phyloP scores from a whole-genome alignment of 1,284 basidiomycete species.

The Trichosporon sp. region DNA sequence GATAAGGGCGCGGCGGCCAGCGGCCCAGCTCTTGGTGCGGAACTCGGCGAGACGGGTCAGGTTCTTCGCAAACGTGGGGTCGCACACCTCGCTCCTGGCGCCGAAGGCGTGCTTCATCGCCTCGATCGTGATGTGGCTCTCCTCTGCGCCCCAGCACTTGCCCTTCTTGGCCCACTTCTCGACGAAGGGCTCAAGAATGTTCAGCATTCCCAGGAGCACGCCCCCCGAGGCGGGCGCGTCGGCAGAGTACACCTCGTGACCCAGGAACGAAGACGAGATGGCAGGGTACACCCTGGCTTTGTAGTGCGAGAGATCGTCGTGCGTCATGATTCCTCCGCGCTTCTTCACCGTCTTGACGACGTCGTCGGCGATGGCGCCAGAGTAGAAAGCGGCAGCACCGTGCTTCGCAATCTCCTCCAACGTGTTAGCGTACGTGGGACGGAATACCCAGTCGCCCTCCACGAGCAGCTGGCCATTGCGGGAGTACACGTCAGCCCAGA shows the following conservation, averaged over 20 bases:
- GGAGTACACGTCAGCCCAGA: conserved; percentile 79
- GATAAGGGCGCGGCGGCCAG: conserved; percentile 60
- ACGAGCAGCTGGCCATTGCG: conserved; percentile 70
- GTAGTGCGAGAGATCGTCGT: conserved; percentile 61
- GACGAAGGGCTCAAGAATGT: conserved; percentile 44
- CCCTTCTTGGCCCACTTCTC: conserved; percentile 3
- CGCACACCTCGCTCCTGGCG: conserved; percentile 71
- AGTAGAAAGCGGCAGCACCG: conserved; percentile 53
- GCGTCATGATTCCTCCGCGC: conserved; percentile 51
- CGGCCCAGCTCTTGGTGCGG: conserved; percentile 70
- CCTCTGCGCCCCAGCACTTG: conserved; percentile 26
- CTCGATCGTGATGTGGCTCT: conserved; percentile 89
- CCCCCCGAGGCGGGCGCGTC: conserved; percentile 68
- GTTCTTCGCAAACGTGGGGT: conserved; percentile 64
- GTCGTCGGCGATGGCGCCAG: conserved; percentile 52
- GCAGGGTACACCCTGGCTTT: conserved; percentile 71
- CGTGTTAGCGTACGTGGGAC: conserved; percentile 62
- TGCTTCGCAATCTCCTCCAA: conserved; percentile 50
- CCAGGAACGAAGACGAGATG: conserved; percentile 72
- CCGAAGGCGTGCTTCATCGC: conserved; percentile 91
- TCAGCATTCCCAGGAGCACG: conserved; percentile 52
- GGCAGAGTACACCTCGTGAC: conserved; percentile 78
- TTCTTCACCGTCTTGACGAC: conserved; percentile 45
- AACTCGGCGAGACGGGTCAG: conserved; percentile 65
- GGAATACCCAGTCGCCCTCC: conserved; percentile 72